Evolutionary conservation across 1,284 basidiomycete species (phyloP), one percentile per base, ranked within the genome.

Genomic region (Puccinia triticina): DNA sequence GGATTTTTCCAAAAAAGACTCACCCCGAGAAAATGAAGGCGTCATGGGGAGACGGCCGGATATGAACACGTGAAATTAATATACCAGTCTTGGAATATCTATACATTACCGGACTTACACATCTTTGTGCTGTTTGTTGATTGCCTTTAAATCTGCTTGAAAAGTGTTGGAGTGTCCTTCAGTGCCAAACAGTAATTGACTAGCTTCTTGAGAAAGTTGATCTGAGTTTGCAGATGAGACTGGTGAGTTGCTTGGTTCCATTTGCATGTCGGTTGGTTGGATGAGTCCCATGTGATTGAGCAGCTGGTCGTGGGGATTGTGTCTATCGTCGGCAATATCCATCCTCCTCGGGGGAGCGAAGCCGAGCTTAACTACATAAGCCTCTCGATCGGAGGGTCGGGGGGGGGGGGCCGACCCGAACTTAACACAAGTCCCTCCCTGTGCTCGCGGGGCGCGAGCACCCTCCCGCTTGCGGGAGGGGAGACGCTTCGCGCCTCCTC

Each of bases 51-150:
- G 14, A 26, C 8, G 26, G 26, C 40, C 26, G 23, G 23, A 40
- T 16, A 26, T 16, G 21, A 59, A 76, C 21, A 46, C 16, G 55
- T 34, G 26, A 29, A 23, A 32, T 8, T 11, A 43, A n/a, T 0
- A 66, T 53, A n/a, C 12, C 18, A 73, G 29, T 11, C 46, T 21
- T 21, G 32, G 40, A 23, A 23, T 34, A 26, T 34, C 23, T 26
- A 37, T 29, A 18, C 16, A 23, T 48, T 7, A 18, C 32, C 37
- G 32, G 48, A 50, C 77, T 69, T n/a, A 78, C 77, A 71, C 66
- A 53, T 78, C 77, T 57, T 34, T 53, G 23, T 78, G 64, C 53
- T 78, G 46, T 37, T 78, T 78, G 53, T 78, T 69, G 7, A 78
- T 53, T 16, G 61, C 64, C 43, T 69, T 78, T 14, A 67, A 18